These are phyloP conservation scores for Trichoderma afroharzianum DNA, from an alignment of 2,329 filamentous ascomycete genomes.

Conservation along the genomic window DNA sequence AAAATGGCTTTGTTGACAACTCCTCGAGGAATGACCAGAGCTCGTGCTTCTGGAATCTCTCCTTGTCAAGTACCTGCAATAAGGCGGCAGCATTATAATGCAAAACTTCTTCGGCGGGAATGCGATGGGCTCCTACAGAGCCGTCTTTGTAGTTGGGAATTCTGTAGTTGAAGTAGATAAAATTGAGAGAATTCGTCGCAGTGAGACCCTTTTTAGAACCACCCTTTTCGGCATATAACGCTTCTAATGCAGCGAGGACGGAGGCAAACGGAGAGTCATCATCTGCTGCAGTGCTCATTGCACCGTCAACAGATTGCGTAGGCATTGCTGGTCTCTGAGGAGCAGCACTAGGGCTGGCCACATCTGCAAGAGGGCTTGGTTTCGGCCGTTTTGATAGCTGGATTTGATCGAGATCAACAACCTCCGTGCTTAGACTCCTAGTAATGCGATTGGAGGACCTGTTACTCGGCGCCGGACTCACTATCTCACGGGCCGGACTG, in stretches of 20 bases:
- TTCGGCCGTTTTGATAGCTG: conserved; percentile 1
- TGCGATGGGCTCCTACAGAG: conserved; percentile 35
- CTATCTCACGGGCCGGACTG: conserved; percentile 22
- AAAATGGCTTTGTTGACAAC: conserved; percentile 27
- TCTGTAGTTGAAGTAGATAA: conserved; percentile 32
- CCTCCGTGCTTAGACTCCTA: conserved; percentile 20
- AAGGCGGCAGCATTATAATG: conserved; percentile 44
- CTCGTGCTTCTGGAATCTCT: conserved; percentile 31
- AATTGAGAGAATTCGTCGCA: conserved; percentile 24
- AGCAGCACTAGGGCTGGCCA: not conserved
- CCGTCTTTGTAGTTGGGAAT: conserved; percentile 29
- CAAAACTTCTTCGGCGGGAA: conserved; percentile 41
- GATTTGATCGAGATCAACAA: not conserved
- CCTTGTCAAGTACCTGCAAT: conserved; percentile 31
- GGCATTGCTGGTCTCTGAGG: not conserved
- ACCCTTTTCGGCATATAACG: conserved; percentile 14
- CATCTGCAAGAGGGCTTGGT: not conserved
- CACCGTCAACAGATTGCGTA: not conserved
- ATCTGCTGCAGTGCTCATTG: not conserved
- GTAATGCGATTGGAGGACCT: conserved; percentile 9
- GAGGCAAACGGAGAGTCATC: conserved; percentile 27
- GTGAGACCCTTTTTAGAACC: conserved; percentile 25
- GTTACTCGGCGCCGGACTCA: conserved; percentile 16
- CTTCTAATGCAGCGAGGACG: conserved; percentile 28
- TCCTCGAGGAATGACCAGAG: conserved; percentile 35